Evolutionary conservation across 1,139 yeast species (phyloP).

Genomic region (Protomyces arabidopsidicola): DNA sequence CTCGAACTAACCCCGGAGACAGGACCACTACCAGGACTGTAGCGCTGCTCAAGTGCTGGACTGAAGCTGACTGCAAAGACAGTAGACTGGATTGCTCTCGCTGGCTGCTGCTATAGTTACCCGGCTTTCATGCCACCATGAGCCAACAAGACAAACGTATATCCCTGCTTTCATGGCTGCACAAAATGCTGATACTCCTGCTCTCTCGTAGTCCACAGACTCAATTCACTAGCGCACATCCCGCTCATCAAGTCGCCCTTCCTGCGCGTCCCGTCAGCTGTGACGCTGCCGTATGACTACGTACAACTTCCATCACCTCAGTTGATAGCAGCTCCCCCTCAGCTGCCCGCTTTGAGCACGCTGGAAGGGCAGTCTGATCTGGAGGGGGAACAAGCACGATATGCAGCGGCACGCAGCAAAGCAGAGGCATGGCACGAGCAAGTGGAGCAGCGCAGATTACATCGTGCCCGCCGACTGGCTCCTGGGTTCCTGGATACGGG

Average conservation of each 20-base stretch:
- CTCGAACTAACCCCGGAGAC: too few relatives aligned
- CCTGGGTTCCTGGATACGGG: slow-evolving; percentile 29
- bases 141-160: not conserved
- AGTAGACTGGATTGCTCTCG: too few relatives aligned
- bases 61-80: too few relatives aligned
- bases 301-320: slow-evolving; percentile 3
- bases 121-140: not conserved
- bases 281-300: slow-evolving; percentile 21
- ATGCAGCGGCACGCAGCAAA: not conserved
- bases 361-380: not conserved
- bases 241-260: slow-evolving; percentile 21
- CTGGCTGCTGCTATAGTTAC: not conserved
- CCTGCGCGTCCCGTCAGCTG: slow-evolving; percentile 18
- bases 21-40: too few relatives aligned
- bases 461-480: slow-evolving; percentile 21
- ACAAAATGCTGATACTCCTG: not conserved
- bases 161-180: too few relatives aligned
- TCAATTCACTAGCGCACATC: slow-evolving; percentile 18
- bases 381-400: not conserved
- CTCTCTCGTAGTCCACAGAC: not conserved
- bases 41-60: too few relatives aligned
- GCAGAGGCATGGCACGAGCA: slow-evolving; percentile 16
- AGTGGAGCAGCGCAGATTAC: not conserved
- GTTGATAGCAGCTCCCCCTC: not conserved
- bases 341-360: not conserved